Percentiles rank a stretch among this genome's conserved stretches.
phyloP scores from a whole-genome alignment of 192 early-diverging fungal genomes.

The Phycomyces blakesleeanus region DNA sequence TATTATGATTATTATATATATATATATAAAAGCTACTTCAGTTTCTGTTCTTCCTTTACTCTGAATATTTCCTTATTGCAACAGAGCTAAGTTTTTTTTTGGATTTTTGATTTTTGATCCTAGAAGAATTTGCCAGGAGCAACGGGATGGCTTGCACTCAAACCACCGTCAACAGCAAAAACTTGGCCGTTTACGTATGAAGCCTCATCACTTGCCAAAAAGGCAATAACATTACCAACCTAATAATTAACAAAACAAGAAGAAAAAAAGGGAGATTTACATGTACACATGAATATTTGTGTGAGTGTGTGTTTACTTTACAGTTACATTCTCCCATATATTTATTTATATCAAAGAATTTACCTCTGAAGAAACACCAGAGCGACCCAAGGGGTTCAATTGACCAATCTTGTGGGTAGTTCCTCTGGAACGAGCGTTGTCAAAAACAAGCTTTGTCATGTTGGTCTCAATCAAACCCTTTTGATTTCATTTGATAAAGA shows the following conservation, averaged over 20 bases:
- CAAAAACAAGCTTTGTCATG: conserved; percentile 47
- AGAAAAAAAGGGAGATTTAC: neutral
- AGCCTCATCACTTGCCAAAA: conserved; percentile 47
- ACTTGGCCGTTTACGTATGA: conserved; percentile 49
- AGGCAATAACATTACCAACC: conserved; percentile 43
- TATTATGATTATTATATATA: neutral
- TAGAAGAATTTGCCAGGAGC: conserved; percentile 31
- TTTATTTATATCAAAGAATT: too few relatives aligned
- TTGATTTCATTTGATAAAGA: too few relatives aligned
- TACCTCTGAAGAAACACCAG: conserved; percentile 40
- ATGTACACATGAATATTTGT: neutral
- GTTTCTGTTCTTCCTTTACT: too few relatives aligned
- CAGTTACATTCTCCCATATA: too few relatives aligned
- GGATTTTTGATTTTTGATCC: conserved; percentile 1
- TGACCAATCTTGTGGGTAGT: conserved; percentile 44
- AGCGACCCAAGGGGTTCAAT: conserved; percentile 42
- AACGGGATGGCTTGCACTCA: conserved; percentile 32
- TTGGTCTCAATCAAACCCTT: conserved; percentile 52
- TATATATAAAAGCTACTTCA: neutral
- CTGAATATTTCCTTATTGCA: too few relatives aligned
- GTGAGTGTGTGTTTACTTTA: too few relatives aligned
- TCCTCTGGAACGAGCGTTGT: conserved; percentile 40
- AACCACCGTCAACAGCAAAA: conserved; percentile 44
- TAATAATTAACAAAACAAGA: conserved; percentile 22
- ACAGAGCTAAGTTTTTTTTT: neutral